A percentile compares a stretch with the other conserved stretches of the same genome.
Conservation (phyloP, 2,329 filamentous ascomycete species). For the Sphaerulina musiva region DNA sequence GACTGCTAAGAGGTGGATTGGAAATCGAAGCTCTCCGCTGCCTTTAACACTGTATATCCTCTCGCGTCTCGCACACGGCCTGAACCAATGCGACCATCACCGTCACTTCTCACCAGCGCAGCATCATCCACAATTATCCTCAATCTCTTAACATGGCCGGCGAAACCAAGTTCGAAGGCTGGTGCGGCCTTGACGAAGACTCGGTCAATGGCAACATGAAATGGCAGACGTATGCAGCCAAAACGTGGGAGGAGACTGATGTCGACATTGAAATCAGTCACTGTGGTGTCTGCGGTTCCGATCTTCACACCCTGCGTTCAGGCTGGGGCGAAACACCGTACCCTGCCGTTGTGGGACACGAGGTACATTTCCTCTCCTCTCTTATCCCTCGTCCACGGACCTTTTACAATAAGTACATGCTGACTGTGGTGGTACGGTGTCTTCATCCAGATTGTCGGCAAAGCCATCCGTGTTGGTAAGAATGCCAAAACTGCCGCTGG, state of each 20-base stretch:
- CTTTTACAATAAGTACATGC: too few relatives aligned
- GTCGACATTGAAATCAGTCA: constrained; percentile 38
- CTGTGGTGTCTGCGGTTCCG: constrained; percentile 33
- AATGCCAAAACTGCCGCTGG: constrained; percentile 15
- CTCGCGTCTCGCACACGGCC: neutral
- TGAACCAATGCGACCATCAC: neutral
- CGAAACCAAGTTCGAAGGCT: constrained; percentile 51
- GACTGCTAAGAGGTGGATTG: neutral
- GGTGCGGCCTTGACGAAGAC: constrained; percentile 47
- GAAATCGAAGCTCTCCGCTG: neutral
- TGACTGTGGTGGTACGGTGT: neutral
- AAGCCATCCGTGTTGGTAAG: constrained; percentile 30
- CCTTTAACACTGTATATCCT: neutral
- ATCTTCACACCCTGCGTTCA: constrained; percentile 28
- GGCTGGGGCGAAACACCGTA: constrained; percentile 40
- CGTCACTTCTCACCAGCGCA: neutral
- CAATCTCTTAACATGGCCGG: neutral
- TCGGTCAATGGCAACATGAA: constrained; percentile 49
- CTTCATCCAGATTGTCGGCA: constrained; percentile 28
- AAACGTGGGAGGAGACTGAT: constrained; percentile 36
- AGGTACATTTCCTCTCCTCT: neutral
- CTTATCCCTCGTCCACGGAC: neutral
- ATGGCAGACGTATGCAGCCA: constrained; percentile 39
- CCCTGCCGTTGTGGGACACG: constrained; percentile 8
- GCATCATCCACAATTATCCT: neutral